phyloP scores from a whole-genome alignment of 192 early-diverging fungal species.

The Rhizoclosmatium globosum region DNA sequence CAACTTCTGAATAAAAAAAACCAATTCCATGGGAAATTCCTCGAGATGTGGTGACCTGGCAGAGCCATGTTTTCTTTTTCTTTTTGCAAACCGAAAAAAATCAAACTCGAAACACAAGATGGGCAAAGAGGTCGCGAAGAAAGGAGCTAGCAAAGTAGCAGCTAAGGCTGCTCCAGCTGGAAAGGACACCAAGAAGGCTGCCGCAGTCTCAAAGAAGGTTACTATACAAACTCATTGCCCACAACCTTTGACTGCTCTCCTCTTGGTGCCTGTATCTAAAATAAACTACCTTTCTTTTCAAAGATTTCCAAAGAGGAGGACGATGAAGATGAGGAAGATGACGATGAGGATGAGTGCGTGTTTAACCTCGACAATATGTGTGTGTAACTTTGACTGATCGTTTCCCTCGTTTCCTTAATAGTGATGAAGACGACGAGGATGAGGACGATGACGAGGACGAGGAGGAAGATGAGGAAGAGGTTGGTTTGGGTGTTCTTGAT shows the following conservation, averaged over 20 bases:
- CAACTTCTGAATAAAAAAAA: neutral
- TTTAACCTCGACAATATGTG: neutral
- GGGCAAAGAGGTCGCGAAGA: slow-evolving; percentile 28
- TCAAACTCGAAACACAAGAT: neutral
- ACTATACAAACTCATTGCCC: neutral
- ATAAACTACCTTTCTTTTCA: neutral
- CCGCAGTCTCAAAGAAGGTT: slow-evolving; percentile 16
- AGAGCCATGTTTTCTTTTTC: neutral
- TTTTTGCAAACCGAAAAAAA: slow-evolving; percentile 13
- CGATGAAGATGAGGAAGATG: slow-evolving; percentile 6
- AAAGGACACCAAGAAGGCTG: slow-evolving; percentile 1
- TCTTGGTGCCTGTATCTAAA: neutral
- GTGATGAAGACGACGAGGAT: neutral
- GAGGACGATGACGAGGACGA: neutral
- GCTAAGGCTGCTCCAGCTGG: neutral
- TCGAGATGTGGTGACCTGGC: no score
- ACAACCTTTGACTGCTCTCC: neutral
- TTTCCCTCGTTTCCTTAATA: neutral
- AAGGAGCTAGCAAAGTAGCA: neutral
- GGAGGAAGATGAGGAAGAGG: slow-evolving; percentile 4
- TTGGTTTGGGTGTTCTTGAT: neutral
- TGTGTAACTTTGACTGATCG: neutral
- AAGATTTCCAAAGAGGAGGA: neutral
- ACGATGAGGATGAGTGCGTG: neutral
- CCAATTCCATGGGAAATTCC: no score